Percentiles rank a stretch among this genome's conserved stretches.
Conservation (phyloP, 805 yeast genomes). For the Nakazawaea populi region DNA sequence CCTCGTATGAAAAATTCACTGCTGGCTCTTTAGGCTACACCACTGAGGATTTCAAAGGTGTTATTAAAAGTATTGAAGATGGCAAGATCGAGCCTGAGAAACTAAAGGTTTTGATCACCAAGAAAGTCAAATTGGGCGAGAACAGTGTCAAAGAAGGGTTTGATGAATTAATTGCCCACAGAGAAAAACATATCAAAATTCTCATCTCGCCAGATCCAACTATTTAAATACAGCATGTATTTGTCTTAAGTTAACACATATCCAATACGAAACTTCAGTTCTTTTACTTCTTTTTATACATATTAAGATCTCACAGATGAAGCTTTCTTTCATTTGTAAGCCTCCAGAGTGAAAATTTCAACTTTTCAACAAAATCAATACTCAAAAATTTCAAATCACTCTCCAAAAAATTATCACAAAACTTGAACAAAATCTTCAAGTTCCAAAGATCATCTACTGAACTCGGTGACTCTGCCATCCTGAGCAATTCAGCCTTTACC, state of each 20-base stretch:
- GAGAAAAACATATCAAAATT: slow-evolving; percentile 50
- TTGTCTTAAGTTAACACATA: no score
- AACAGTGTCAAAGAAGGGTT: slow-evolving; percentile 52
- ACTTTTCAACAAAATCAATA: slow-evolving; percentile 44
- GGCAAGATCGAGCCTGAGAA: slow-evolving; percentile 40
- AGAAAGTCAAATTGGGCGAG: slow-evolving; percentile 37
- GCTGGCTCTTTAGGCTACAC: slow-evolving; percentile 62
- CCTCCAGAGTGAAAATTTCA: slow-evolving; percentile 40
- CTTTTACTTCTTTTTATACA: neutral
- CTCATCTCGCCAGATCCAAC: slow-evolving; percentile 35
- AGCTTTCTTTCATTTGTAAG: neutral
- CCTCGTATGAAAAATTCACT: slow-evolving; percentile 47
- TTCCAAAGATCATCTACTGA: slow-evolving; percentile 57
- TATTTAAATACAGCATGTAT: neutral
- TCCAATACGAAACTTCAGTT: no score
- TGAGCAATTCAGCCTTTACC: slow-evolving; percentile 44
- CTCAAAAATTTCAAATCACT: slow-evolving; percentile 39
- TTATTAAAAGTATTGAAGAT: slow-evolving; percentile 40
- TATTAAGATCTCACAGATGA: neutral
- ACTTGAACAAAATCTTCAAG: slow-evolving; percentile 54
- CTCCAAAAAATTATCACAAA: slow-evolving; percentile 37
- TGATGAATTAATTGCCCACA: slow-evolving; percentile 41
- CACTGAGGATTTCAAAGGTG: slow-evolving; percentile 50
- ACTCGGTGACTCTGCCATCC: slow-evolving; percentile 34
- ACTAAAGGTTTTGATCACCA: slow-evolving; percentile 45